Evolutionary conservation across 2,329 filamentous ascomycete genomes (phyloP), one percentile per base, ranked within the genome.

Genomic region (Xylariaceae sp.): DNA sequence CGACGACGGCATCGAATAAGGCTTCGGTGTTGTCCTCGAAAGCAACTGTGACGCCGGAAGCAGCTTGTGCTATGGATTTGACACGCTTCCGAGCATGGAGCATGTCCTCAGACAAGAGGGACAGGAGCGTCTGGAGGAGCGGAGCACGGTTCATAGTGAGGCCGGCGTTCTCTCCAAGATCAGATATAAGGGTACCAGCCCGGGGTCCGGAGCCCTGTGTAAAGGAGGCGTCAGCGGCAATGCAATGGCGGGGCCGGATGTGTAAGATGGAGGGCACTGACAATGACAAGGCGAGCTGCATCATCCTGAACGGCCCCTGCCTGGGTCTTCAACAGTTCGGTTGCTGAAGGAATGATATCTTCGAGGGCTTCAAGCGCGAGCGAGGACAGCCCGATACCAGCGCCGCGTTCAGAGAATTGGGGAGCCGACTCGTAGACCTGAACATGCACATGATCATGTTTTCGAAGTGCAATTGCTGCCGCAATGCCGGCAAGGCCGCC

Each of bases 41-140:
- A 7, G 17, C 18, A n/a, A 41, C 10, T 8, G 18, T 24, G 10
- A 38, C 36, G 15, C 34, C 30, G 16, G 3, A 5, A 6, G 15
- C 5, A 13, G 4, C 31, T 1, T 24, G 8, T 3, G 35, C 26
- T 16, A 45, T 38, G 3, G 30, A 29, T 2, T 24, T 32, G 14
- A 47, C 32, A 28, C 34, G 33, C 26, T 38, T 42, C 22, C 38
- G 37, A 3, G 45, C 24, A 29, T 47, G 41, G 7, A 47, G 27
- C 3, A 36, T 33, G 13, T 38, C 26, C 27, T 32, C 10, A 3
- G 44, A 39, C 9, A 47, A 11, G 7, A 14, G 35, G 7, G 28
- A 30, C 1, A 47, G 23, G 7, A 47, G 38, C 31, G 37, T 39
- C 11, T 35, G 29, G 10, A 47, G 33, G 6, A 46, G 31, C 8